Conservation (phyloP, 306 rosid genomes). For the Alnus rubra region DNA sequence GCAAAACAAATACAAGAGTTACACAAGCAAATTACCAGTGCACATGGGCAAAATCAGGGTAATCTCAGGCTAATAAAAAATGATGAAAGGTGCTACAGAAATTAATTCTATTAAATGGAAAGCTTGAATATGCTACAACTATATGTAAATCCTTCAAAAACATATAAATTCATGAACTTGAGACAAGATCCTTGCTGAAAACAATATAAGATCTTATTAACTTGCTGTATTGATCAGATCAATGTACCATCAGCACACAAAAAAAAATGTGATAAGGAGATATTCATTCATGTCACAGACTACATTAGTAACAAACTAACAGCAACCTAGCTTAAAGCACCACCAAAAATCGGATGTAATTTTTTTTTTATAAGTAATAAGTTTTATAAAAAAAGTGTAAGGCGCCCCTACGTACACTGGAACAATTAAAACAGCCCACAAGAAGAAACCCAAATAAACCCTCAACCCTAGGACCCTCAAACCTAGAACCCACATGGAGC, state of each 20-base stretch:
- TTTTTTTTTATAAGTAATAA: too few species aligned
- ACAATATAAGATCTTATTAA: not conserved
- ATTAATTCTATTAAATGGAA: conserved; percentile 1
- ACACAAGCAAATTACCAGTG: conserved; percentile 21
- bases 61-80: not conserved
- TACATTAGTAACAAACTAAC: not conserved
- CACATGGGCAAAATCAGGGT: conserved; percentile 5
- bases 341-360: too few species aligned
- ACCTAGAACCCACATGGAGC: too few species aligned
- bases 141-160: not conserved
- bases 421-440: too few species aligned
- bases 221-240: not conserved
- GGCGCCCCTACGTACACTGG: too few species aligned
- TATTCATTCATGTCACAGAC: not conserved
- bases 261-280: not conserved
- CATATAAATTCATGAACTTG: not conserved
- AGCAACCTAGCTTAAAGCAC: not conserved
- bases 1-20: conserved; percentile 30
- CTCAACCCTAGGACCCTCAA: too few species aligned
- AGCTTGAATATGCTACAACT: conserved; percentile 3
- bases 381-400: too few species aligned
- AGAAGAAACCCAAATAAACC: too few species aligned
- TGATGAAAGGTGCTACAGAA: not conserved
- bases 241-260: not conserved
- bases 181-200: not conserved